Conservation (phyloP, 2,329 filamentous ascomycete species). For the Lanzia echinophila region DNA sequence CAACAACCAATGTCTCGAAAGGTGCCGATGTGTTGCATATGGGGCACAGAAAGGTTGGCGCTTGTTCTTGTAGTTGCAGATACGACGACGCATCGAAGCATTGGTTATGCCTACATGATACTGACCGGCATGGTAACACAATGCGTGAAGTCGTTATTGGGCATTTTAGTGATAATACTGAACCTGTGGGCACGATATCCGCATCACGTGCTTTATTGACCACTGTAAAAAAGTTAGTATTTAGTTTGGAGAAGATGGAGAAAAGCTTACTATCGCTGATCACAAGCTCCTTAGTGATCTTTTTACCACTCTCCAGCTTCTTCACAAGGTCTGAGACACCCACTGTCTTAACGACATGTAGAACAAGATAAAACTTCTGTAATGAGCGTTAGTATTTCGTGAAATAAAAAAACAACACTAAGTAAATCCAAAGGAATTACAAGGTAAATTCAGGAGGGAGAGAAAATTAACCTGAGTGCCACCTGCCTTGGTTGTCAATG, state of each 20-base stretch:
- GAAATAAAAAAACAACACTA: background rate
- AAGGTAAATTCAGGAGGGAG: constrained; percentile 15
- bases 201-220: constrained; percentile 74
- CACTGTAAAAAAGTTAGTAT: constrained; percentile 46
- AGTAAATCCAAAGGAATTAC: constrained; percentile 7
- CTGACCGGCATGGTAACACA: constrained; percentile 69
- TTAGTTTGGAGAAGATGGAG: background rate
- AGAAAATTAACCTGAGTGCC: constrained; percentile 14
- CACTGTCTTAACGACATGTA: constrained; percentile 70
- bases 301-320: constrained; percentile 57
- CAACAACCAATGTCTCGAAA: constrained; percentile 77
- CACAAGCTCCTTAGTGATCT: constrained; percentile 75
- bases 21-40: constrained; percentile 80
- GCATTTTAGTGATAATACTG: constrained; percentile 85
- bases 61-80: constrained; percentile 89
- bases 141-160: constrained; percentile 84
- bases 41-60: constrained; percentile 93
- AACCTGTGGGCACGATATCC: constrained; percentile 84
- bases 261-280: constrained; percentile 67
- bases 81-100: constrained; percentile 95
- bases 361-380: constrained; percentile 65
- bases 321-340: constrained; percentile 65
- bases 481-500: constrained; percentile 77
- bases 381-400: constrained; percentile 3
- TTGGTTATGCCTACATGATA: constrained; percentile 78